phyloP scores from a whole-genome alignment of 2,329 filamentous ascomycete genomes.

The Trichoderma sp. region DNA sequence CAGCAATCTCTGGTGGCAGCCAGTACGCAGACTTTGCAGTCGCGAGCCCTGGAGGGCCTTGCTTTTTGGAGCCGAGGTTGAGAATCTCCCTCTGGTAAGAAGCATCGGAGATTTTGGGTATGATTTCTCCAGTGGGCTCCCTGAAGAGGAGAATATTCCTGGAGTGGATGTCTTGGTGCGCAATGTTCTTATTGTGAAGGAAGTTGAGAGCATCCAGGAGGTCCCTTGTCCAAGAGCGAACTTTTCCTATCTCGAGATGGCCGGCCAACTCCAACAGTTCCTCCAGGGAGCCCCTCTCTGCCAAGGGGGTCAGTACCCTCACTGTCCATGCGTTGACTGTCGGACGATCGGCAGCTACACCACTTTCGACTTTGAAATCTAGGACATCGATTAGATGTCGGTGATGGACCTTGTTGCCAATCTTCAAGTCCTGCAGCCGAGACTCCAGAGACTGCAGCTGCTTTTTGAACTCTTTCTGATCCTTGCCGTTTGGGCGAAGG shows the following conservation, averaged over 20 bases:
- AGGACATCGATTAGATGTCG: constrained; percentile 76
- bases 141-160: constrained; percentile 78
- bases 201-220: constrained; percentile 86
- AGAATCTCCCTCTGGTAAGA: constrained; percentile 71
- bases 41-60: constrained; percentile 55
- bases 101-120: constrained; percentile 74
- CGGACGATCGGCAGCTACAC: constrained; percentile 45
- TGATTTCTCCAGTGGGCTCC: constrained; percentile 66
- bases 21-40: constrained; percentile 78
- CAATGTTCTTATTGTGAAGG: constrained; percentile 79
- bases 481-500: constrained; percentile 59
- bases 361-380: constrained; percentile 76
- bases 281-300: constrained; percentile 78
- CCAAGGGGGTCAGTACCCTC: constrained; percentile 73
- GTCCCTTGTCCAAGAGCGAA: constrained; percentile 88
- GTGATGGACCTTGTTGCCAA: constrained; percentile 73
- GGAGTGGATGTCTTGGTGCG: constrained; percentile 81
- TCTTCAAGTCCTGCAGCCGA: constrained; percentile 73
- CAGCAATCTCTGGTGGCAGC: constrained; percentile 76
- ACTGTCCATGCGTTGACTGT: constrained; percentile 64
- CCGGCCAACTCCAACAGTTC: constrained; percentile 82
- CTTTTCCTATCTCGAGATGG: constrained; percentile 70
- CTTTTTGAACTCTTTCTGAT: constrained; percentile 68
- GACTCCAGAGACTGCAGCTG: constrained; percentile 76
- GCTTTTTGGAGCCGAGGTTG: constrained; percentile 57